These are phyloP conservation scores for Lentinus tigrinus DNA, from an alignment of 768 basidiomycete genomes.

Conservation along the genomic window DNA sequence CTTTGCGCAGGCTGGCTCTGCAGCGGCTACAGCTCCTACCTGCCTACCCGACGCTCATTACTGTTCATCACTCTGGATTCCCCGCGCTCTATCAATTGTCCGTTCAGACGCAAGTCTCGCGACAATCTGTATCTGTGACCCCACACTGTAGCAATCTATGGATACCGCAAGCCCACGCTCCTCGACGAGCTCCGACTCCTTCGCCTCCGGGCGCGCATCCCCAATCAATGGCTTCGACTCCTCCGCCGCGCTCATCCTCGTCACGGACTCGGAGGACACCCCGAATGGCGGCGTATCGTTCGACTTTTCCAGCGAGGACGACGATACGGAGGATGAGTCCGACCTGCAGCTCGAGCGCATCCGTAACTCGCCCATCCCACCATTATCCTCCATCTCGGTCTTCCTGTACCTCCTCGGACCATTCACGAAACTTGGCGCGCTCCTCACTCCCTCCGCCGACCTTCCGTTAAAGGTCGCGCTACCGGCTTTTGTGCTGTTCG, in stretches of 20 bases:
- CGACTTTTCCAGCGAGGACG: slow-evolving; percentile 46
- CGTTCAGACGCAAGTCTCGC: not conserved
- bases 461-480: slow-evolving; percentile 51
- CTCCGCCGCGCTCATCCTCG: slow-evolving; percentile 60
- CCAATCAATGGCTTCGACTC: slow-evolving; percentile 33
- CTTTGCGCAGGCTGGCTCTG: slow-evolving; percentile 17
- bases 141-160: slow-evolving; percentile 5
- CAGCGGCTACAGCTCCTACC: not conserved
- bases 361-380: slow-evolving; percentile 42
- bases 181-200: slow-evolving; percentile 24
- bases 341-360: slow-evolving; percentile 27
- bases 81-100: too few species aligned
- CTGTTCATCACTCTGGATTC: not conserved
- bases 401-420: slow-evolving; percentile 71
- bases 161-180: slow-evolving; percentile 18
- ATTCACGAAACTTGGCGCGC: slow-evolving; percentile 69
- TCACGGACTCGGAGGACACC: slow-evolving; percentile 51
- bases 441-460: slow-evolving; percentile 52
- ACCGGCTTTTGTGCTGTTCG: slow-evolving; percentile 49
- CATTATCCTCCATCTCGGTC: slow-evolving; percentile 54
- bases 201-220: slow-evolving; percentile 22
- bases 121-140: not conserved
- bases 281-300: slow-evolving; percentile 22
- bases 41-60: not conserved
- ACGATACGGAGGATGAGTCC: slow-evolving; percentile 39